A percentile compares a stretch with the other conserved stretches of the same genome.
Evolutionary conservation across 441 rosid species (phyloP).

Genomic region (Lepidium campestre): DNA sequence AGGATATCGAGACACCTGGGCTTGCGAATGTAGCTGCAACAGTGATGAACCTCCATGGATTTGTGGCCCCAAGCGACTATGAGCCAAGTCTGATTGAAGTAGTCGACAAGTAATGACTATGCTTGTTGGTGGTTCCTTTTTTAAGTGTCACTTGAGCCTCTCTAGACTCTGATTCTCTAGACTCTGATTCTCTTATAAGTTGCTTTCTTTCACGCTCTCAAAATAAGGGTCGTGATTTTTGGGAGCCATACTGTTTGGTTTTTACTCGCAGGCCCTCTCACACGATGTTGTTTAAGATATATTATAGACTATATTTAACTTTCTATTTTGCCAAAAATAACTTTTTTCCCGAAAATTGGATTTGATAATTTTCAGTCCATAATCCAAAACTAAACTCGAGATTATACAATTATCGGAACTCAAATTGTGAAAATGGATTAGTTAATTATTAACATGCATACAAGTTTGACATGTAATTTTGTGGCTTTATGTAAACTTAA

Average conservation of each 20-base stretch:
- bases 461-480: not conserved
- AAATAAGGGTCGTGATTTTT: conserved; percentile 21
- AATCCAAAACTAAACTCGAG: no score
- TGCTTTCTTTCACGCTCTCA: not conserved
- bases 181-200: not conserved
- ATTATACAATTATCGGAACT: no score
- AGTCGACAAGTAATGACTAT: conserved; percentile 35
- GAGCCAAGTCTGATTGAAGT: conserved; percentile 86
- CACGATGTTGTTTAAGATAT: conserved; percentile 8
- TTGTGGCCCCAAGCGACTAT: conserved; percentile 74
- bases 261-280: not conserved
- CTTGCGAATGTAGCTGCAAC: conserved; percentile 98
- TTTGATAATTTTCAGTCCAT: no score
- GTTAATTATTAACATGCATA: no score
- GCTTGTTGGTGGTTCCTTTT: not conserved
- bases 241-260: not conserved
- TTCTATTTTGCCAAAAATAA: not conserved
- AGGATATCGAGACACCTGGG: conserved; percentile 65
- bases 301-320: not conserved
- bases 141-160: not conserved
- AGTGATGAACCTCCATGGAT: conserved; percentile 93
- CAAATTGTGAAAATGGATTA: no score
- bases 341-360: no score
- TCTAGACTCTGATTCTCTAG: not conserved
- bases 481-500: not conserved